Base-by-base conservation (phyloP, 2,329 filamentous ascomycete genomes). In the Epichloe elymi region DNA sequence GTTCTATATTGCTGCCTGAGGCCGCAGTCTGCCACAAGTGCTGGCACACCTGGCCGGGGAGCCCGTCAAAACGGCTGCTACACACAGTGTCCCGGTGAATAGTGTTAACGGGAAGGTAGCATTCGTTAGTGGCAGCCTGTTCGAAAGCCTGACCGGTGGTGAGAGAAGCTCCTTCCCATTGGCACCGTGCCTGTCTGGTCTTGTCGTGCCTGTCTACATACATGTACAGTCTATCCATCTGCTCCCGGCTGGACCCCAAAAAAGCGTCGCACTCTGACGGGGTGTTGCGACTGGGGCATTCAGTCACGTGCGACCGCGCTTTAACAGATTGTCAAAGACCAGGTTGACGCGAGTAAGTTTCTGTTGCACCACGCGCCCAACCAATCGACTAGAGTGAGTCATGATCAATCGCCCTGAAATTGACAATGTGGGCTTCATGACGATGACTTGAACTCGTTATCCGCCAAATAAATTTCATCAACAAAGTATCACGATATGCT, bases 1-100 rank as follows among this genome's bases (percentile, higher is more conserved):
- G n/a, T n/a, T n/a, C 44, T 35, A 35, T 50, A 38, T 53, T 8
- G 41, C 23, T 50, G 55, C 55, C 55, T 58, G 53, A 56, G 56
- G 55, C 56, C 47, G 6, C 35, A 23, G n/a, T 4, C 26, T 44
- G 30, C 20, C 43, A 39, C 49, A 8, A 14, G 2, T 7, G 15
- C 36, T 5, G 26, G 30, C 30, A 19, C 17, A 11, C 4, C 36
- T 14, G n/a, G 17, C 20, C 14, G 42, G 23, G 17, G 26, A 41
- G 3, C 8, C 10, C 23, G 14, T 15, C 19, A 46, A 37, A 42
- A 42, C 8, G 6, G 11, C 7, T n/a, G 20, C 8, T 26, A n/a
- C 26, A 15, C 30, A 38, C 15, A 10, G 12, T 35, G 23, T 26
- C 8, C 20, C 38, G 6, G 42, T 6, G 37, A 19, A 23, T 35